Evolutionary conservation across 1,139 yeast genomes (phyloP).

Genomic region (Magnusiomyces fungicola): DNA sequence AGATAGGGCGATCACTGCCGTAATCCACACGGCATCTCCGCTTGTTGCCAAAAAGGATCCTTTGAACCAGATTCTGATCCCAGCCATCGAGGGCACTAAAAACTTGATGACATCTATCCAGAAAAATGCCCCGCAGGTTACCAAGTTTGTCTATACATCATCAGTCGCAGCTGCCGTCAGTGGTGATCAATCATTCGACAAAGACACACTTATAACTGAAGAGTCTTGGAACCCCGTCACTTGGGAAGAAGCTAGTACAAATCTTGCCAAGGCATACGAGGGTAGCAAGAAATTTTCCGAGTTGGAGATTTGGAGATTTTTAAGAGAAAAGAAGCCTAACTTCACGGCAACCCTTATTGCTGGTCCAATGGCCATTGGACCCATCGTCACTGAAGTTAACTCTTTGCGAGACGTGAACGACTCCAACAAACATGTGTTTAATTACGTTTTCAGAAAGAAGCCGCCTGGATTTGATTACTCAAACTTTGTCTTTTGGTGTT

Average conservation of each 20-base stretch:
- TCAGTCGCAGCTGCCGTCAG: conserved; percentile 29
- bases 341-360: conserved; percentile 36
- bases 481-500: not conserved
- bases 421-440: conserved; percentile 20
- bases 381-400: conserved; percentile 30
- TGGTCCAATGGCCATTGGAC: conserved; percentile 46
- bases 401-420: conserved; percentile 28
- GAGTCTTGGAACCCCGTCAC: not conserved
- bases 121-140: conserved; percentile 41
- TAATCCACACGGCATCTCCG: conserved; percentile 42
- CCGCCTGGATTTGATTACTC: not conserved
- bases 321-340: conserved; percentile 30
- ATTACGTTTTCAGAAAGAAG: not conserved
- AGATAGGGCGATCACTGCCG: conserved; percentile 34
- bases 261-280: conserved; percentile 27
- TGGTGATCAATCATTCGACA: conserved; percentile 35
- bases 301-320: conserved; percentile 39
- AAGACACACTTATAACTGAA: not conserved
- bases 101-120: conserved; percentile 39
- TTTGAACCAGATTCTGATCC: conserved; percentile 33
- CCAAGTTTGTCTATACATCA: conserved; percentile 47
- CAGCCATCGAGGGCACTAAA: conserved; percentile 47
- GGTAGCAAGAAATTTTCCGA: conserved; percentile 37
- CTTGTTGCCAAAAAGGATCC: conserved; percentile 26
- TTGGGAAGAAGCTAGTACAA: conserved; percentile 28